Evolutionary conservation across 176 grass and related monocot species (phyloP).

Genomic region (Aegilops speltoides): DNA sequence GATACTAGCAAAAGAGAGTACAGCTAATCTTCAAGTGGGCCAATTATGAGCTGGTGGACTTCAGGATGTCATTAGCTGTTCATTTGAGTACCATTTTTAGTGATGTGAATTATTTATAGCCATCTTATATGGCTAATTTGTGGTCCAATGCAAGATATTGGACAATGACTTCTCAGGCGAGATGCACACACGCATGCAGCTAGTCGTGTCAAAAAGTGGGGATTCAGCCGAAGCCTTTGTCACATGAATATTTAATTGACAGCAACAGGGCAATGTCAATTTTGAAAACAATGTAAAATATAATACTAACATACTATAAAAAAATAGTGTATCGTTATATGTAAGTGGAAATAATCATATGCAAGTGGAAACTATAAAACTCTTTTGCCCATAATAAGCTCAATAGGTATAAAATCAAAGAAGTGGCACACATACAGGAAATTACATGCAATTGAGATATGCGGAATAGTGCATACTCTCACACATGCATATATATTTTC

Average conservation of each 20-base stretch:
- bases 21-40: conserved; percentile 36
- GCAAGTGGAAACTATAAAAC: neutral
- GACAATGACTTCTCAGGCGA: conserved; percentile 14
- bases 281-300: neutral
- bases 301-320: neutral
- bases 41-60: conserved; percentile 17
- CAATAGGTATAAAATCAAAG: neutral
- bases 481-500: neutral
- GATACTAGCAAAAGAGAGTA: conserved; percentile 28
- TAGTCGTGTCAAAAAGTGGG: neutral
- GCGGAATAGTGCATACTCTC: neutral
- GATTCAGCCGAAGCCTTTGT: neutral
- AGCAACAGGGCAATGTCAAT: neutral
- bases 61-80: conserved; percentile 23
- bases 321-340: neutral
- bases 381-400: neutral
- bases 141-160: conserved; percentile 9
- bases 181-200: conserved; percentile 19
- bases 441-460: neutral
- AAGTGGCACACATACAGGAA: neutral
- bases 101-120: conserved; percentile 21
- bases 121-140: conserved; percentile 22
- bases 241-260: neutral
- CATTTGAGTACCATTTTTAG: conserved; percentile 10
- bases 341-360: neutral